Base-by-base conservation (phyloP, 495 filamentous ascomycete genomes). In the Chaetomium tenue region DNA sequence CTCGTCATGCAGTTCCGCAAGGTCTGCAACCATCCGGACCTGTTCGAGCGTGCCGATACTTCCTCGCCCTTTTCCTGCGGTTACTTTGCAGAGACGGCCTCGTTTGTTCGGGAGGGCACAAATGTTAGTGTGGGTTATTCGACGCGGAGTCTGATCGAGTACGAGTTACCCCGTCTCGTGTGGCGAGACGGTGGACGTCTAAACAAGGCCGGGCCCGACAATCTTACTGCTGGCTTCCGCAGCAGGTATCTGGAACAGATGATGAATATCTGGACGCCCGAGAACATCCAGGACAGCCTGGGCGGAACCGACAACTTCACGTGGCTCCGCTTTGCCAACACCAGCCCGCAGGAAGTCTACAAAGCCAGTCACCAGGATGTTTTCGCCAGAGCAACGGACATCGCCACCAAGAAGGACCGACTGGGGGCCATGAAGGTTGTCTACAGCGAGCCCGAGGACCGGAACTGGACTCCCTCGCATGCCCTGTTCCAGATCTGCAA, bases 1-100 rank as follows among this genome's bases (percentile, higher is more conserved):
- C 82, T 98, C 65, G 94, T 98, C 61, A 98, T 98, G 94, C 95
- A 98, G 77, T 98, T 98, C 85, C 87, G 94, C 61, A 98, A 98
- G 79, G 95, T 98, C 58, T 98, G 94, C 81, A 98, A 98, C 71
- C 94, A 98, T 75, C 94, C 94, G 3, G 94, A 98, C 78, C 79
- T 98, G 23, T 98, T 98, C 65, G 93, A 99, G 74, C 87, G 95
- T 50, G 92, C 93, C 18, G 94, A 98, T 63, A 95, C 89, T 22
- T 86, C 85, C 22, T 96, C 93, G 18, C 92, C 93, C 0, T 88
- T 92, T 71, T 91, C 91, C 2, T 83, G 88, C 63, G 88, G 86
- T 9, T 82, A 89, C 75, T 98, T 92, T 73, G 95, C 93, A 20
- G 95, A 98, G 76, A 97, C 93, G 12, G 92, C 89, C 15, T 96